Percentiles rank a stretch among this genome's conserved stretches.
These are phyloP conservation scores for Zygosaccharomyces bailii DNA, from an alignment of 805 yeast genomes.

Conservation along the genomic window DNA sequence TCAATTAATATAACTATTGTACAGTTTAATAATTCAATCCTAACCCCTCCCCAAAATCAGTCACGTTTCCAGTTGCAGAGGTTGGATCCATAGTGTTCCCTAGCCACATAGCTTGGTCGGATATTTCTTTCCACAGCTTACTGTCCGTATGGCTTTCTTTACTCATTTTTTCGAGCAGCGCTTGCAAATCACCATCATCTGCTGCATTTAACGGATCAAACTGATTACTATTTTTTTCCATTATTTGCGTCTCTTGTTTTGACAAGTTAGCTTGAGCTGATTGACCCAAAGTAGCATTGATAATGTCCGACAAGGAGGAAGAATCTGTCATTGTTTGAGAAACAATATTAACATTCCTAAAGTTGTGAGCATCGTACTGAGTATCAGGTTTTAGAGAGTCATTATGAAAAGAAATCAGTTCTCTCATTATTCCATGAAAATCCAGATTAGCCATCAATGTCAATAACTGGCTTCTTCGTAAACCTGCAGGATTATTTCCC, in stretches of 20 bases:
- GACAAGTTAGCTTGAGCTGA: slow-evolving; percentile 19
- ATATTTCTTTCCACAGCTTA: slow-evolving; percentile 72
- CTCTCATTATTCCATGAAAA: slow-evolving; percentile 61
- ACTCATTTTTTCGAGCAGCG: slow-evolving; percentile 31
- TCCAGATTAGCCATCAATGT: slow-evolving; percentile 63
- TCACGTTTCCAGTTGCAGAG: slow-evolving; percentile 26
- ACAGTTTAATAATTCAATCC: slow-evolving; percentile 4
- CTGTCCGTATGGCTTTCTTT: slow-evolving; percentile 42
- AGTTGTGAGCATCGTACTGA: slow-evolving; percentile 20
- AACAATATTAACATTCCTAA: slow-evolving; percentile 19
- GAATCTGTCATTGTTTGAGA: slow-evolving; percentile 21
- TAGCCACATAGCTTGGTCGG: slow-evolving; percentile 75
- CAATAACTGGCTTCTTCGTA: slow-evolving; percentile 66
- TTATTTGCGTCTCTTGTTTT: slow-evolving; percentile 20
- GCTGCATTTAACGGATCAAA: slow-evolving; percentile 34
- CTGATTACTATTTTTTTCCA: slow-evolving; percentile 30
- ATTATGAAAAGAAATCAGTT: slow-evolving; percentile 54
- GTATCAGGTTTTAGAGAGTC: slow-evolving; percentile 36
- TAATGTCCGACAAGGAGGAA: slow-evolving; percentile 21
- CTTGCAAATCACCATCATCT: slow-evolving; percentile 37
- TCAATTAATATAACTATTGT: background rate
- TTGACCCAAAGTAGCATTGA: slow-evolving; percentile 22
- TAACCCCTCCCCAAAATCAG: slow-evolving; percentile 21
- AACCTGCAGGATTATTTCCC: slow-evolving; percentile 78
- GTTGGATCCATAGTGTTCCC: slow-evolving; percentile 40